A percentile compares a stretch with the other conserved stretches of the same genome.
Evolutionary conservation across 2,329 filamentous ascomycete species (phyloP).

Genomic region (Lomentospora prolificans): DNA sequence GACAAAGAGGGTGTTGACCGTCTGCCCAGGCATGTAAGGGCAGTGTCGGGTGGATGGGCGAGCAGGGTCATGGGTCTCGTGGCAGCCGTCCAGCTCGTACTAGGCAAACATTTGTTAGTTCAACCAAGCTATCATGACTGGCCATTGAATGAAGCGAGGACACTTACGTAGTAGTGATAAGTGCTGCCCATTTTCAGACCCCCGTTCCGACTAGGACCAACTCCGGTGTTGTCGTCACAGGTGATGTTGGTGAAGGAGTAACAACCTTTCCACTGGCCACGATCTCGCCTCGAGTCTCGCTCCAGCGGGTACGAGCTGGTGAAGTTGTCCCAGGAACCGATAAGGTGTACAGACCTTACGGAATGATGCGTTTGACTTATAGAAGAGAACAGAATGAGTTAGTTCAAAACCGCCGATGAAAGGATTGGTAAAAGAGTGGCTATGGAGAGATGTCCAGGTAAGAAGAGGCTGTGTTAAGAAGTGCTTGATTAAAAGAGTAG

Average conservation of each 20-base stretch:
- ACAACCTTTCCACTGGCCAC: constrained; percentile 76
- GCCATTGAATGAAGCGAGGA: not conserved
- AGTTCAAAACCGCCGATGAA: not conserved
- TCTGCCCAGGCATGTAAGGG: constrained; percentile 79
- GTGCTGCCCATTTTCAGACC: constrained; percentile 86
- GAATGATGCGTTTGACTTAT: constrained; percentile 48
- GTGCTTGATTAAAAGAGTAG: not conserved
- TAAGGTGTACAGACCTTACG: constrained; percentile 62
- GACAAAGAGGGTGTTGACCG: constrained; percentile 74
- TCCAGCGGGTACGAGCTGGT: constrained; percentile 68
- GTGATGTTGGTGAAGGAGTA: constrained; percentile 79
- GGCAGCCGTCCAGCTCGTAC: constrained; percentile 74
- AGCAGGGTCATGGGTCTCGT: constrained; percentile 65
- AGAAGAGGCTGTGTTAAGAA: not conserved
- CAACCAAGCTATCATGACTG: not conserved
- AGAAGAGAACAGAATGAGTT: not conserved
- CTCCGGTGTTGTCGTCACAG: constrained; percentile 58
- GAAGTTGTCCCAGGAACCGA: constrained; percentile 97
- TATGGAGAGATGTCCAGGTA: not conserved
- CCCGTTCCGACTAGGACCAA: constrained; percentile 43
- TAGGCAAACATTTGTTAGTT: constrained; percentile 29
- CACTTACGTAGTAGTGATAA: constrained; percentile 89
- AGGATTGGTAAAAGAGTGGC: constrained; percentile 1
- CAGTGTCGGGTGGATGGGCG: constrained; percentile 69
- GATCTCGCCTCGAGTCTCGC: constrained; percentile 64